A percentile compares a stretch with the other conserved stretches of the same genome.
Evolutionary conservation across 192 early-diverging fungal species (phyloP).

Genomic region (Rhizoclosmatium sp.): DNA sequence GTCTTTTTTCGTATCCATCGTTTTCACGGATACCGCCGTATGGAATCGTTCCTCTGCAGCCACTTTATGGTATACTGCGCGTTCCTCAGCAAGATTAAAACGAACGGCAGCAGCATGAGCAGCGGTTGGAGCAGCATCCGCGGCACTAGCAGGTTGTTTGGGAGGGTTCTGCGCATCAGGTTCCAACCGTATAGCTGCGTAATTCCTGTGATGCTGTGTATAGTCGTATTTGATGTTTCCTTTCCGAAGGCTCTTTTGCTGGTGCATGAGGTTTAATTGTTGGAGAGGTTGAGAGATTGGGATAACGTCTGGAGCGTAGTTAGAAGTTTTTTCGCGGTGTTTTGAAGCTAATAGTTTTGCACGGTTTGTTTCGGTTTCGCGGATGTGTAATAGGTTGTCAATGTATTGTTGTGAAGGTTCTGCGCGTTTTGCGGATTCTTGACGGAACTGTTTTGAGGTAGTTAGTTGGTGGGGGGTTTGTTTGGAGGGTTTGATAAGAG

Average conservation of each 20-base stretch:
- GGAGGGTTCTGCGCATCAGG: neutral
- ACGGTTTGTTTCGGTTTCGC: slow-evolving; percentile 2
- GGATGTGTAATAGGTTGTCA: neutral
- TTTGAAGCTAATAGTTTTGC: slow-evolving; percentile 19
- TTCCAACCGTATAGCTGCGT: slow-evolving; percentile 6
- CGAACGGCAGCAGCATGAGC: neutral
- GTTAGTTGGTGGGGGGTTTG: neutral
- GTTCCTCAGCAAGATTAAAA: neutral
- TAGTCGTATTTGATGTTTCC: slow-evolving; percentile 9
- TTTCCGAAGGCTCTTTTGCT: neutral
- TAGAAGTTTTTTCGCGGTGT: neutral
- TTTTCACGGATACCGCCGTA: slow-evolving; percentile 10
- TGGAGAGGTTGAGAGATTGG: slow-evolving; percentile 31
- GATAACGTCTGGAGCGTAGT: neutral
- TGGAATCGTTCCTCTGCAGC: slow-evolving; percentile 22
- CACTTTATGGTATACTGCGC: neutral
- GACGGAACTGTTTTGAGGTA: neutral
- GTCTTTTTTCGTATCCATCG: slow-evolving; percentile 29
- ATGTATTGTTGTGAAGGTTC: neutral
- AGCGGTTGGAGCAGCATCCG: neutral
- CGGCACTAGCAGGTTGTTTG: neutral
- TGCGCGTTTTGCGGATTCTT: neutral
- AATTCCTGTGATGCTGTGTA: slow-evolving; percentile 13
- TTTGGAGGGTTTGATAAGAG: neutral
- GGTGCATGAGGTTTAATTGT: neutral